Evolutionary conservation across 495 filamentous ascomycete genomes (phyloP).

Genomic region (Aspergillus sclerotiicarbonarius): DNA sequence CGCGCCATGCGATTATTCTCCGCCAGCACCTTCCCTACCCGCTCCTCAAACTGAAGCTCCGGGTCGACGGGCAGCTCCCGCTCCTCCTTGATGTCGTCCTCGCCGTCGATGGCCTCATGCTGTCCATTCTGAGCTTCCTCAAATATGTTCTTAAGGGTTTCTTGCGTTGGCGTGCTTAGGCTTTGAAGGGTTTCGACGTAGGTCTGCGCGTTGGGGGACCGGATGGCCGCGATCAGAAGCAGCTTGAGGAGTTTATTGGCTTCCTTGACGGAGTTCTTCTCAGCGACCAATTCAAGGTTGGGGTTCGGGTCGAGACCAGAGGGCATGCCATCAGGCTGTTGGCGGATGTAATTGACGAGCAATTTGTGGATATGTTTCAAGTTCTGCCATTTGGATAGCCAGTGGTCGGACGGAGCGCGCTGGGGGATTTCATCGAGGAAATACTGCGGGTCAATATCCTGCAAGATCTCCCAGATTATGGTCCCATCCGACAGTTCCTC

Average conservation of each 20-base stretch:
- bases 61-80: constrained; percentile 42
- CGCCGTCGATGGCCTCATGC: constrained; percentile 34
- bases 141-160: constrained; percentile 49
- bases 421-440: constrained; percentile 63
- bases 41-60: constrained; percentile 54
- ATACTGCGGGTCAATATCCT: constrained; percentile 65
- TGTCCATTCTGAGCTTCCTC: constrained; percentile 46
- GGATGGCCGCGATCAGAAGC: constrained; percentile 60
- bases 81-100: constrained; percentile 39
- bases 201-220: constrained; percentile 51
- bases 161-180: constrained; percentile 45
- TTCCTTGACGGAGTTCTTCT: constrained; percentile 39
- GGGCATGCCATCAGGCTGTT: constrained; percentile 51
- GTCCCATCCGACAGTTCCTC: constrained; percentile 73
- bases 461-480: constrained; percentile 67
- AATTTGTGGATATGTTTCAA: constrained; percentile 68
- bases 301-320: constrained; percentile 49
- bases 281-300: constrained; percentile 60
- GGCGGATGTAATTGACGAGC: constrained; percentile 62
- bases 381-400: constrained; percentile 55
- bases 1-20: constrained; percentile 49
- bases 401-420: constrained; percentile 49
- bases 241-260: constrained; percentile 60
- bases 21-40: constrained; percentile 50
- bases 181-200: constrained; percentile 54